Percentiles rank a stretch among this genome's conserved stretches.
Evolutionary conservation across 768 basidiomycete genomes (phyloP).

Genomic region (Leccinum variicolor): DNA sequence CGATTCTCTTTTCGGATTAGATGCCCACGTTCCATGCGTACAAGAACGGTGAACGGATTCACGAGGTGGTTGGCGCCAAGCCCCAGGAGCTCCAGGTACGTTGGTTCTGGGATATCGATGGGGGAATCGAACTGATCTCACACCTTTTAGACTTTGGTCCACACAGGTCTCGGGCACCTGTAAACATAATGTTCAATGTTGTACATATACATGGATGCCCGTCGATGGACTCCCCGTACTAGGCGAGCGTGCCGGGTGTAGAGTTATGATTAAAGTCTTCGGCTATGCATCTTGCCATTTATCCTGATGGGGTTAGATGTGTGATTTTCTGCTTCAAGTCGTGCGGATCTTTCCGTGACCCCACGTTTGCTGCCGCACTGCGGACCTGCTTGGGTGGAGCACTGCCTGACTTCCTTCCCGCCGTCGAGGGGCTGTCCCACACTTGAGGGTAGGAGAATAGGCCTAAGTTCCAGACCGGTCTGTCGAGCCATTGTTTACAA

Average conservation of each 20-base stretch:
- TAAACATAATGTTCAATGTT: background rate
- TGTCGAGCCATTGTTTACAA: too few relatives aligned
- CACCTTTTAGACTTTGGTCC: background rate
- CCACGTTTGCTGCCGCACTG: background rate
- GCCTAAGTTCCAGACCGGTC: background rate
- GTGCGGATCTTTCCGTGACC: background rate
- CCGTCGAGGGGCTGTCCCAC: too few relatives aligned
- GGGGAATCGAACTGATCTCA: background rate
- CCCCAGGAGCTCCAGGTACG: background rate
- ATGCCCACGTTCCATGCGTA: slow-evolving; percentile 19
- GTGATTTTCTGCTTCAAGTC: too few relatives aligned
- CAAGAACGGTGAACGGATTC: background rate
- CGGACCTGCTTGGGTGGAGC: background rate
- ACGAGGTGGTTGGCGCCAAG: background rate
- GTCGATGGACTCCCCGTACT: too few relatives aligned
- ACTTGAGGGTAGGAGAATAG: background rate
- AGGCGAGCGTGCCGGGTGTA: too few relatives aligned
- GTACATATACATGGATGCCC: background rate
- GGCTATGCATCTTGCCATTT: background rate
- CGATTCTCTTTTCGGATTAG: background rate
- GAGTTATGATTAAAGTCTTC: too few relatives aligned
- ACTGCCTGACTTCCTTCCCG: too few relatives aligned
- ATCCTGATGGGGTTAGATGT: background rate
- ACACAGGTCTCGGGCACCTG: fast-evolving
- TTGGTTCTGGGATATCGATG: background rate